Evolutionary conservation across 1,139 yeast genomes (phyloP), one percentile per base, ranked within the genome.

Genomic region (Lodderomyces margitis): DNA sequence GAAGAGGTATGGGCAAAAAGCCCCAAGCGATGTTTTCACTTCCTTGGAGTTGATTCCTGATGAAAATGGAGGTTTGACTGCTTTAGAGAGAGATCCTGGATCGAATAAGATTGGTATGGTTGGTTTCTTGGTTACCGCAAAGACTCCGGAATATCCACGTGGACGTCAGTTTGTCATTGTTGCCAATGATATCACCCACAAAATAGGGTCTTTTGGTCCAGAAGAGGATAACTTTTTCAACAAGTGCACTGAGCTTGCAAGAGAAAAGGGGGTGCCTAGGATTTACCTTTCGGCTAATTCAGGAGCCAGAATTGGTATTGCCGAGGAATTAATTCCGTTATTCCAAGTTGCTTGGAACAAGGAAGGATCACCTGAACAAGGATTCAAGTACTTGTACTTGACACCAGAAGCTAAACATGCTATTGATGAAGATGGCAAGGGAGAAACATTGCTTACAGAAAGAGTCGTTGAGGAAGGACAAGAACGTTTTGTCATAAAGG

Each of bases 181-280:
- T 62, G 98, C 98, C 41, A 92, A 92, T 61, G 98, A 92, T 65
- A 94, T 92, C 57, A 94, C 98, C 34, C 92, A 78, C 74, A 91
- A 88, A 80, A 92, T 92, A 68, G 98, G 98, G 65, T 92, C 98
- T 1, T 92, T 92, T 58, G 98, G 98, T 55, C 98, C 98, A n/a
- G 84, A 80, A 55, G 98, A 92, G 71, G 98, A 92, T 67, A 73
- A 70, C 45, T 92, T 83, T 72, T 92, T 92, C 75, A 79, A 87
- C 73, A 83, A 84, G 62, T 96, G 94, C 53, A 92, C 98, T 35
- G 95, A 88, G 56, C 76, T 83, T 52, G 97, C 98, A 21, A 81
- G 96, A 68, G 75, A 79, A 59, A 76, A 83, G 53, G 98, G 98
- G 46, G 81, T 94, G 54, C 98, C 98, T 59, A 78, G 98, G 70